Base-by-base conservation (phyloP, 495 filamentous ascomycete species). In the Aspergillus funiculosus region DNA sequence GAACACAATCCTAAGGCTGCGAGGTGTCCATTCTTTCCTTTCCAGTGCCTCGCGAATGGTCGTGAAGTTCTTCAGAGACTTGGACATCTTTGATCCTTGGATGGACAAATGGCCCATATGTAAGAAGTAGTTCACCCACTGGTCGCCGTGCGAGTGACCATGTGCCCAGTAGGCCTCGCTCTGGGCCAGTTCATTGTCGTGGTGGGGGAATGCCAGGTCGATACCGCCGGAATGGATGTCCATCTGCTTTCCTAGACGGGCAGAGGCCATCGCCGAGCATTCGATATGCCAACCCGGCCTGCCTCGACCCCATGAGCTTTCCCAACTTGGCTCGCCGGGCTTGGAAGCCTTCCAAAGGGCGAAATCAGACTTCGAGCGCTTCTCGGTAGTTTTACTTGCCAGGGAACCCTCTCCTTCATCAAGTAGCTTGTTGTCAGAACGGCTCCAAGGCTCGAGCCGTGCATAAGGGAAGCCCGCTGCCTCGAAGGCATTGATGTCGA, bases 251-350 rank as follows among this genome's bases (percentile, higher is more conserved):
- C 91, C 92, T 4, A 98, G 72, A 24, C 85, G 79, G 43, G 87
- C 85, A 2, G 84, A 89, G 1, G 90, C 89, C 92, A 98, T 98
- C 1, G 87, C 90, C 1, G 86, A 92, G 78, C 92, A 98, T 69
- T 98, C 91, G 50, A 98, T 96, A 63, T 97, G 92, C 92, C 89
- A 96, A 11, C 92, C 92, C 0, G 92, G 92, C 14, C 92, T 74
- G 19, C 91, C 90, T 35, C 78, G 71, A 6, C 90, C 89, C 91
- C 92, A 98, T 4, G 77, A 77, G 53, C 82, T 88, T 8, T 79
- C 67, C 92, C 92, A 98, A 48, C 76, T 84, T 1, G 92, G 92
- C 69, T 98, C 92, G 27, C 92, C 91, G 3, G 85, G 78, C 66
- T 94, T 96, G 0, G 83, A 89, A 27, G 85, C 78, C 67, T 98